Evolutionary conservation across 768 basidiomycete genomes (phyloP).

Genomic region (Pisolithus microcarpus): DNA sequence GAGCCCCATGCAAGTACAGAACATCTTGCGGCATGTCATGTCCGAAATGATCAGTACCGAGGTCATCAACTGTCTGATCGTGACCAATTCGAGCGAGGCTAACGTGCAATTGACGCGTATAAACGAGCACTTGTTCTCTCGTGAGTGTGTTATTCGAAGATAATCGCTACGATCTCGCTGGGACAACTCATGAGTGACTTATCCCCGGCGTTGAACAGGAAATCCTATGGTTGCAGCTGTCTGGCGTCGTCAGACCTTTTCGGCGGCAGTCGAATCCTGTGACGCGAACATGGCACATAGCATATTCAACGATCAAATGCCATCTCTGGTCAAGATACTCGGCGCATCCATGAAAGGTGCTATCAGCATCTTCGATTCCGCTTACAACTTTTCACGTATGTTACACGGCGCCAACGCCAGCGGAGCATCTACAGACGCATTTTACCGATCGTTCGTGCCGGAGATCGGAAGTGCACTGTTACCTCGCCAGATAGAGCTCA

Average conservation of each 20-base stretch:
- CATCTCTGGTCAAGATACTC: slow-evolving; percentile 53
- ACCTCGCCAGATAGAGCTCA: slow-evolving; percentile 75
- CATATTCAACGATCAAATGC: slow-evolving; percentile 71
- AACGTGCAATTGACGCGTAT: slow-evolving; percentile 80
- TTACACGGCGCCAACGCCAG: slow-evolving; percentile 62
- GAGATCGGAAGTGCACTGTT: slow-evolving; percentile 70
- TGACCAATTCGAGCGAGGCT: slow-evolving; percentile 79
- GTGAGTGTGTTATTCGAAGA: slow-evolving; percentile 37
- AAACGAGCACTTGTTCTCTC: slow-evolving; percentile 80
- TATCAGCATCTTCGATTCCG: slow-evolving; percentile 58
- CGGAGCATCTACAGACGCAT: slow-evolving; percentile 49
- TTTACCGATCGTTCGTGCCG: slow-evolving; percentile 83
- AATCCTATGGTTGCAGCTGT: slow-evolving; percentile 83
- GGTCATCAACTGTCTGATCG: slow-evolving; percentile 77
- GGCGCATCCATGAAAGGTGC: slow-evolving; percentile 36
- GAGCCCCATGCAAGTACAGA: slow-evolving; percentile 69
- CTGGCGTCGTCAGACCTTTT: slow-evolving; percentile 87
- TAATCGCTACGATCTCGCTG: neutral
- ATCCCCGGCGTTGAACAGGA: slow-evolving; percentile 33
- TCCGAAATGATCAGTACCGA: slow-evolving; percentile 68
- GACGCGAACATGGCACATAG: slow-evolving; percentile 61
- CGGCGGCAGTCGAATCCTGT: slow-evolving; percentile 74
- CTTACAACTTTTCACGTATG: slow-evolving; percentile 80
- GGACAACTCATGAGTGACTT: too few species aligned
- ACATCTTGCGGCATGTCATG: slow-evolving; percentile 73